Percentiles rank a stretch among this genome's conserved stretches.
Evolutionary conservation across 2,329 filamentous ascomycete species (phyloP).

Genomic region (Diaporthe batatas): DNA sequence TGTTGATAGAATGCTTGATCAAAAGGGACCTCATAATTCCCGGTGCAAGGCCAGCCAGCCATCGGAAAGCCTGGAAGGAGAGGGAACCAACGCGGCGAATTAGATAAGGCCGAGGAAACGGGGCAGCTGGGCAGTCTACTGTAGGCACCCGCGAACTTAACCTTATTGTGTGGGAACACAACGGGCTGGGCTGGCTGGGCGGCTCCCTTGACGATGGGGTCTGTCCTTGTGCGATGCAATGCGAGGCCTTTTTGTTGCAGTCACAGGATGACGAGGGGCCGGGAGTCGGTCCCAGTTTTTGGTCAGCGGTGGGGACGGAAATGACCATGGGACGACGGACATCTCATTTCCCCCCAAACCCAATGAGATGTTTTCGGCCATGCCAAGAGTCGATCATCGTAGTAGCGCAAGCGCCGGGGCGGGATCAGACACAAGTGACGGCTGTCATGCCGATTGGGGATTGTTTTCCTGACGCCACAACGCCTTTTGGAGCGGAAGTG

Average conservation of each 20-base stretch:
- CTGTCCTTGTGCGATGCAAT: background rate
- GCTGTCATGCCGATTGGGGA: conserved; percentile 14
- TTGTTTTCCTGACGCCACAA: background rate
- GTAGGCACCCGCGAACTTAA: conserved; percentile 29
- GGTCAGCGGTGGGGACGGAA: conserved; percentile 9
- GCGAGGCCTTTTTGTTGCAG: background rate
- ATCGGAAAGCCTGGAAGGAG: background rate
- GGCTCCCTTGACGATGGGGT: background rate
- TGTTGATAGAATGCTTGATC: background rate
- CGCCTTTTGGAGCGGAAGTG: background rate
- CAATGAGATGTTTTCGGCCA: conserved; percentile 22
- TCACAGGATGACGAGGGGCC: conserved; percentile 14
- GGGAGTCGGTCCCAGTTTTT: conserved; percentile 25
- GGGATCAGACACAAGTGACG: conserved; percentile 19
- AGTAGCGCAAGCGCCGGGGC: conserved; percentile 16
- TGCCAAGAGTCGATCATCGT: conserved; percentile 21
- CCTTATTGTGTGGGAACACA: conserved; percentile 33
- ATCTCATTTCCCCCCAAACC: conserved; percentile 25
- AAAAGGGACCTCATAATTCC: background rate
- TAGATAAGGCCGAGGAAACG: conserved; percentile 1
- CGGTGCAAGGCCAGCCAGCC: background rate
- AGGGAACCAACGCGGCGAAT: conserved; percentile 1
- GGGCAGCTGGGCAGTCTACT: background rate
- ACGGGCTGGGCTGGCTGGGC: background rate
- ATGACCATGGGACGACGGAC: conserved; percentile 15